Evolutionary conservation across 192 early-diverging fungal genomes (phyloP).

Genomic region (Piromyces sp.): DNA sequence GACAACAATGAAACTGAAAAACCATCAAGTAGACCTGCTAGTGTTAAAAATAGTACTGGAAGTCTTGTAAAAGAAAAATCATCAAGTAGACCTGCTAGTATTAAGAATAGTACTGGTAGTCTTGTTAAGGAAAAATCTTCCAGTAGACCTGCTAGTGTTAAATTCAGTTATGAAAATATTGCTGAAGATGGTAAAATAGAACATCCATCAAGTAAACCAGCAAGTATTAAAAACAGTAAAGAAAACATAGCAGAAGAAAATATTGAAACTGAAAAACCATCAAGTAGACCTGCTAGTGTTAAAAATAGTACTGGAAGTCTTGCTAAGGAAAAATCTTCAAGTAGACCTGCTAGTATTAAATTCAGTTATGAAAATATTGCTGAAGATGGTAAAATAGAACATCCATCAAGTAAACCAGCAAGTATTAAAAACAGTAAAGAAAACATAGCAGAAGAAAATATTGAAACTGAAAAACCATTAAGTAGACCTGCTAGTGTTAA

Average conservation of each 20-base stretch:
- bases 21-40: not conserved
- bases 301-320: not conserved
- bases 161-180: not conserved
- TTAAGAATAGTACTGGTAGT: not conserved
- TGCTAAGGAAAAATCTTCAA: not conserved
- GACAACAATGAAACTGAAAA: not conserved
- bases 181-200: not conserved
- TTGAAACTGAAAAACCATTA: not conserved
- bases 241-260: not conserved
- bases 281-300: not conserved
- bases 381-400: not conserved
- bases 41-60: not conserved
- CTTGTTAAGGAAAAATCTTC: not conserved
- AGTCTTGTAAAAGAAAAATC: not conserved
- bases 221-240: not conserved
- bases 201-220: not conserved
- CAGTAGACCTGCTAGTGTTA: not conserved
- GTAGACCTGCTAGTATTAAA: not conserved
- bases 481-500: not conserved
- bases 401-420: not conserved
- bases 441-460: not conserved
- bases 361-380: not conserved
- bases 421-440: not conserved
- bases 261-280: not conserved
- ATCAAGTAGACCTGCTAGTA: not conserved